Evolutionary conservation across 78 protist genomes (phyloP), one percentile per base, ranked within the genome.

Genomic region (Neovahlkampfia damariscottae): DNA sequence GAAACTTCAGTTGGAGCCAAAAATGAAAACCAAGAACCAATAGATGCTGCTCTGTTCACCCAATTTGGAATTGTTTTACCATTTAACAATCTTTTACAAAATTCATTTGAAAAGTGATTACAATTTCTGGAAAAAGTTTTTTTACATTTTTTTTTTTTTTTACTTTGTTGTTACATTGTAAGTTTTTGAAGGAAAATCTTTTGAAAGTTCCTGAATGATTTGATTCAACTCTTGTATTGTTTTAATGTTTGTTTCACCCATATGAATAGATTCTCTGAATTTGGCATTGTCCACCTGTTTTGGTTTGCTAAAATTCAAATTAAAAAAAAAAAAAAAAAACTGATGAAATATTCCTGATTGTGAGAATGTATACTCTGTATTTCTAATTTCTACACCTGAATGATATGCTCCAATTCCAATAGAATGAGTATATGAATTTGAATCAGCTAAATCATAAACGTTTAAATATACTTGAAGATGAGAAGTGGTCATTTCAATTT

Each of bases 31-130:
- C n/a, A n/a, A n/a, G n/a, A n/a, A n/a, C n/a, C n/a, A n/a, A n/a
- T n/a, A n/a, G n/a, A n/a, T n/a, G 77, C 50, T 5, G 69, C 50
- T 5, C 77, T 3, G 77, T 74, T 74, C 50, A 74, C 77, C 77
- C 77, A 74, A 3, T 7, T 37, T 29, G 77, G 77, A n/a, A 67
- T 40, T 5, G 62, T 37, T n/a, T 38, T 28, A 3, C 5, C 3
- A 41, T 27, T 5, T n/a, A 74, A 58, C 50, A 2, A 5, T n/a
- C n/a, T n/a, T 27, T 67, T 2, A 27, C 28, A 3, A n/a, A 74
- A 50, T n/a, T 2, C 2, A 28, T 72, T 67, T n/a, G 50, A 74
- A 67, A 50, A 74, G 62, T 74, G 77, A 27, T 74, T 74, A 38
- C 77, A 74, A 27, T 74, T 74, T 67, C 6, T 72, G 32, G 2